A percentile compares a stretch with the other conserved stretches of the same genome.
Conservation (phyloP, 1,139 yeast genomes). For the Scheffersomyces titani region DNA sequence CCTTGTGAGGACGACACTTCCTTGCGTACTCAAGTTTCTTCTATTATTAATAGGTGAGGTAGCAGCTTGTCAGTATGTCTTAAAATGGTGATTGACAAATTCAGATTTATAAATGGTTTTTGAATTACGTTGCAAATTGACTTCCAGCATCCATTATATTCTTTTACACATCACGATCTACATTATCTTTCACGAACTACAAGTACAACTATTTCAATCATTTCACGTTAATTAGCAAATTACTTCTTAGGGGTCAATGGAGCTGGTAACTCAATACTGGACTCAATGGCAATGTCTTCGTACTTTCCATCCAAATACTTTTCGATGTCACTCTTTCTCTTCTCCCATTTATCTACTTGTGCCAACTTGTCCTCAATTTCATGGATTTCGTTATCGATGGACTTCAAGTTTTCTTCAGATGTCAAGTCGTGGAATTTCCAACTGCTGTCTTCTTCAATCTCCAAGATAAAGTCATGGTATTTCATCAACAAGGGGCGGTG, state of each 20-base stretch:
- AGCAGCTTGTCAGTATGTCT: no score
- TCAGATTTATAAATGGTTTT: no score
- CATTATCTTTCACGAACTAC: neutral
- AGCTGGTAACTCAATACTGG: constrained; percentile 1
- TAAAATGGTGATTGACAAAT: no score
- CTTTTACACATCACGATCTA: no score
- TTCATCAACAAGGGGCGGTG: constrained; percentile 85
- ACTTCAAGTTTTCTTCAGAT: constrained; percentile 58
- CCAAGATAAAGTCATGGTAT: constrained; percentile 77
- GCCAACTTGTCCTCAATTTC: constrained; percentile 57
- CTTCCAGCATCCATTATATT: no score
- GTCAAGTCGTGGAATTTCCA: constrained; percentile 53
- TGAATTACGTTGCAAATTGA: no score
- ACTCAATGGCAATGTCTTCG: constrained; percentile 14
- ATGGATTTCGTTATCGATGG: constrained; percentile 67
- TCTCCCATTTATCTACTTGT: constrained; percentile 54
- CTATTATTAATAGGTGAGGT: no score
- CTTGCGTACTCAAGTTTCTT: no score
- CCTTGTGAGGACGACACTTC: no score
- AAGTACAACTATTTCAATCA: neutral
- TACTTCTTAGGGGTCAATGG: neutral
- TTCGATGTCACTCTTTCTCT: constrained; percentile 47
- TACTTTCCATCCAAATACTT: constrained; percentile 41
- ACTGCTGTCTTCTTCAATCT: constrained; percentile 53
- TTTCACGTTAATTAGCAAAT: neutral